Evolutionary conservation across 441 rosid species (phyloP), one percentile per base, ranked within the genome.

Genomic region (Erodium trifolium): DNA sequence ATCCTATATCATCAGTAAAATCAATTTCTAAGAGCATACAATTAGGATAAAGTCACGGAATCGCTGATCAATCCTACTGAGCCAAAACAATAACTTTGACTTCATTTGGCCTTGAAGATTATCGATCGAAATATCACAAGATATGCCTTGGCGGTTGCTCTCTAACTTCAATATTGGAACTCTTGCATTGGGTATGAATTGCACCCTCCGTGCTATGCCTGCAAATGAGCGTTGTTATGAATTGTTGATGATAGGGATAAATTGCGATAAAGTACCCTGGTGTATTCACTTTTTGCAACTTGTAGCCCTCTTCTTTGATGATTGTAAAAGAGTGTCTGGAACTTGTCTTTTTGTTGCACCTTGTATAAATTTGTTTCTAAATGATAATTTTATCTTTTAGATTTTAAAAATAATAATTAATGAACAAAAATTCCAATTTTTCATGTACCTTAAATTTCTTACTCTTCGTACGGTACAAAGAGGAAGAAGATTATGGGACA

Each of bases 51-150:
- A 74, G 70, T 88, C 84, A 1, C 92, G 92, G 76, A 87, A 88
- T 53, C 99, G 95, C 18, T 78, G 88, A 85, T 93, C 99, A 7
- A 93, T 87, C 60, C 82, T 82, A 68, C 72, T 83, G 72, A 93
- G 82, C 99, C 97, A 93, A 70, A 86, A 75, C 78, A 93, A 77
- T 75, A 90, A 81, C 53, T 83, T 87, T 69, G 97, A 91, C 79
- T 93, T 91, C 76, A 88, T 84, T 57, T 81, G 81, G 59, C 97
- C 96, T 10, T 78, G 78, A 66, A 91, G 71, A 72, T 93, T 93
- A 75, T 91, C 92, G 19, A 93, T 78, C 45, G 97, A 93, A 73
- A 93, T 75, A 78, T 93, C 99, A 57, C 96, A 89, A n/a, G 97
- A 87, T 67, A 93, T 88, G 77, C 81, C 76, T 67, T 71, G 73